Evolutionary conservation across 495 filamentous ascomycete species (phyloP).

Genomic region (Neurospora tetraspora): DNA sequence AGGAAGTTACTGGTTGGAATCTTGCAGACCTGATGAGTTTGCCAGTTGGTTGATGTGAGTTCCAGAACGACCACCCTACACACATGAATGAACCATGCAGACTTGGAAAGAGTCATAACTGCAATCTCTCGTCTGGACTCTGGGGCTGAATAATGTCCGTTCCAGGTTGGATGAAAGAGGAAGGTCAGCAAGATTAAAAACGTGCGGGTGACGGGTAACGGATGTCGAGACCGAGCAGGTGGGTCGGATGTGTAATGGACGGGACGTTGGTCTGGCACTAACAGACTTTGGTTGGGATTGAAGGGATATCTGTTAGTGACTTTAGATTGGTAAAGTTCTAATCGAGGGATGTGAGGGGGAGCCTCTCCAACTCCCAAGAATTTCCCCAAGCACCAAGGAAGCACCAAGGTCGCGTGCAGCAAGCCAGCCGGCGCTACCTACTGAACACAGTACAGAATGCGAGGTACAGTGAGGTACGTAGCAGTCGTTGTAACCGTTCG

Average conservation of each 20-base stretch:
- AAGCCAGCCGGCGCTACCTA: background rate
- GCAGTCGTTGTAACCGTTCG: background rate
- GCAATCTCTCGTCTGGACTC: background rate
- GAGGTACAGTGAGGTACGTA: background rate
- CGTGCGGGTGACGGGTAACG: background rate
- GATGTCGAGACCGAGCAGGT: background rate
- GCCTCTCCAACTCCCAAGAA: background rate
- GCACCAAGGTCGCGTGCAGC: background rate
- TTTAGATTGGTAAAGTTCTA: background rate
- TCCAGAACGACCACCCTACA: background rate
- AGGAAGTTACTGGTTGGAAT: background rate
- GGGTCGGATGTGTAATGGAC: background rate
- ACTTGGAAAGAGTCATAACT: background rate
- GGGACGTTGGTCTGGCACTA: background rate
- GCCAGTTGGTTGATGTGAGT: background rate
- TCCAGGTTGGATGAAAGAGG: background rate
- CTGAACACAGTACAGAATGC: background rate
- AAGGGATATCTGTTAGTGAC: background rate
- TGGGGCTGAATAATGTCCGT: background rate
- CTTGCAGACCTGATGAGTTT: too few relatives aligned
- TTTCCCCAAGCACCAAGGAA: background rate
- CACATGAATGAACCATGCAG: too few relatives aligned
- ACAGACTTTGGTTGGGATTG: background rate
- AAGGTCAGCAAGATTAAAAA: background rate
- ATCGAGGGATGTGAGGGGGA: background rate